Percentiles rank a stretch among this genome's conserved stretches.
These are phyloP conservation scores for Lolium rigidum DNA, from an alignment of 176 grass and related monocot species.

Conservation along the genomic window DNA sequence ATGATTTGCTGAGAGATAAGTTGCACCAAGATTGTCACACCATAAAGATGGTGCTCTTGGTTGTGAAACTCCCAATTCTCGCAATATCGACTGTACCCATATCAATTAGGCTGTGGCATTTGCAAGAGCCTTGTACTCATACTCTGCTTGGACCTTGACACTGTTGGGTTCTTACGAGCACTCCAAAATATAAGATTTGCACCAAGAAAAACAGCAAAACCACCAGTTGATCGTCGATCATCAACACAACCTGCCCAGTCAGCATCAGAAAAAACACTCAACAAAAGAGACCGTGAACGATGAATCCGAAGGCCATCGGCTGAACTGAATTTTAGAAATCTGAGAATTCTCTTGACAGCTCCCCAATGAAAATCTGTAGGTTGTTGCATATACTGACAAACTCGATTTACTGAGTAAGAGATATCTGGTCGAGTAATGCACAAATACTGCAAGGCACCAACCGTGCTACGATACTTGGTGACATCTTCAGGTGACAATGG, in stretches of 20 bases:
- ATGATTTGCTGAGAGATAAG: too few relatives aligned
- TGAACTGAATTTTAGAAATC: too few relatives aligned
- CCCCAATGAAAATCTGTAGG: background rate
- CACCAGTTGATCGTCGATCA: background rate
- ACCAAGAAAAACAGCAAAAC: background rate
- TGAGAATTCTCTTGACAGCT: background rate
- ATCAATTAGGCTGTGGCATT: background rate
- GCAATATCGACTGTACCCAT: background rate
- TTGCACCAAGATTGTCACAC: too few relatives aligned
- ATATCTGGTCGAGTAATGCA: background rate
- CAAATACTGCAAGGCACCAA: background rate
- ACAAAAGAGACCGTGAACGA: background rate
- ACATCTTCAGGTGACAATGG: background rate
- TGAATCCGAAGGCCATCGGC: too few relatives aligned
- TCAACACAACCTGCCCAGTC: background rate
- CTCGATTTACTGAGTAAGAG: background rate
- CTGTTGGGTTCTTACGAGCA: background rate
- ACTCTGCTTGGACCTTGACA: background rate
- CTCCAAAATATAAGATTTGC: background rate
- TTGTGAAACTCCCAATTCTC: background rate
- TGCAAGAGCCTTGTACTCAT: background rate
- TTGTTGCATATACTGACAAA: background rate
- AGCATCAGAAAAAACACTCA: background rate
- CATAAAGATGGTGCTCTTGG: too few relatives aligned
- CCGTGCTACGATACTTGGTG: background rate